These are phyloP conservation scores for Nakazawaea populi DNA, from an alignment of 805 yeast genomes.

Conservation along the genomic window DNA sequence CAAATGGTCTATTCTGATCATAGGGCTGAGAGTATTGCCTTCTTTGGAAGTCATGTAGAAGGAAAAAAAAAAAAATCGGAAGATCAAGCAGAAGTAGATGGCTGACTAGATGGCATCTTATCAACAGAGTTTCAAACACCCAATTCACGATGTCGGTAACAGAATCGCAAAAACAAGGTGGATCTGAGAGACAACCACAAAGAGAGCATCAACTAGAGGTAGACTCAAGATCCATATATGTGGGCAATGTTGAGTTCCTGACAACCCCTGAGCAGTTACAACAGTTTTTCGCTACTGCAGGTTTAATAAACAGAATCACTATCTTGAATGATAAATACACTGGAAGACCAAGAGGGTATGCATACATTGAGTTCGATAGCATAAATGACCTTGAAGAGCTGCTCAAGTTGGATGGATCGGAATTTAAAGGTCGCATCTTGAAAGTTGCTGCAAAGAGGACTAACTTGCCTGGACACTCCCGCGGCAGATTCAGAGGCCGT, in stretches of 20 bases:
- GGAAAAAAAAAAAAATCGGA: too few species aligned
- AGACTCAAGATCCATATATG: constrained; percentile 72
- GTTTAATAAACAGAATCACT: constrained; percentile 74
- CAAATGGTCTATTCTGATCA: too few species aligned
- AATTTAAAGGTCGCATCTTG: constrained; percentile 62
- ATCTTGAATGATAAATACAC: constrained; percentile 67
- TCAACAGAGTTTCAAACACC: too few species aligned
- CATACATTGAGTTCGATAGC: constrained; percentile 79
- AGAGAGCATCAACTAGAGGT: constrained; percentile 35
- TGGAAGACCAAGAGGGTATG: constrained; percentile 83
- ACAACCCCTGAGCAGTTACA: constrained; percentile 77
- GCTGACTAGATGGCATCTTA: too few species aligned
- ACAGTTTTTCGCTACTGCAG: constrained; percentile 62
- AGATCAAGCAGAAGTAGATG: too few species aligned
- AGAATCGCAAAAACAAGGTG: too few species aligned
- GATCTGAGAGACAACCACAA: too few species aligned
- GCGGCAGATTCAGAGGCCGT: constrained; percentile 37
- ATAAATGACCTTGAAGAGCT: constrained; percentile 61
- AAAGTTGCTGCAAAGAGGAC: constrained; percentile 78
- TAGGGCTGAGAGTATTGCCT: too few species aligned
- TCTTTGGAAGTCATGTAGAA: too few species aligned
- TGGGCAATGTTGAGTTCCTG: constrained; percentile 80
- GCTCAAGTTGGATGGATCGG: constrained; percentile 55
- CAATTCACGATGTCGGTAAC: too few species aligned
- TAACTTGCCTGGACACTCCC: constrained; percentile 46